Percentiles rank a stretch among this genome's conserved stretches.
phyloP scores from a whole-genome alignment of 2,329 filamentous ascomycete species.

The Cladosporium velox region DNA sequence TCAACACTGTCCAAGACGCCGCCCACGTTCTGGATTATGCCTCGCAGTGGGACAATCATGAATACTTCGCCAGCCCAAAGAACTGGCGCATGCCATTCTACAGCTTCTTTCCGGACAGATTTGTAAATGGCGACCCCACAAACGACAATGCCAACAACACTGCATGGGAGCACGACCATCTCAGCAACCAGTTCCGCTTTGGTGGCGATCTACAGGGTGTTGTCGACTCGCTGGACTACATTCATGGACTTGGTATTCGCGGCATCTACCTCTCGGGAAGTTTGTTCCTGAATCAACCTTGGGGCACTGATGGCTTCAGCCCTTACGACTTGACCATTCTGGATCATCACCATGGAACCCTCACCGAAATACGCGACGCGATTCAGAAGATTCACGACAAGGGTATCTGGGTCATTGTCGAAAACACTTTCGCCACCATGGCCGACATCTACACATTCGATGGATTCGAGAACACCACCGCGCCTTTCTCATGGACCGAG shows the following conservation, averaged over 20 bases:
- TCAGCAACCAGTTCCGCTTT: conserved; percentile 63
- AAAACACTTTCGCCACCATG: conserved; percentile 67
- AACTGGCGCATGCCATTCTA: conserved; percentile 70
- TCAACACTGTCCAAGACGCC: conserved; percentile 62
- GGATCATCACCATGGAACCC: conserved; percentile 64
- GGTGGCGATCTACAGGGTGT: conserved; percentile 63
- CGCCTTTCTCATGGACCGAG: conserved; percentile 58
- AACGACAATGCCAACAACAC: conserved; percentile 66
- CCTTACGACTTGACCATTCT: conserved; percentile 62
- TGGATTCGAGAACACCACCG: conserved; percentile 60
- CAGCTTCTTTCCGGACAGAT: conserved; percentile 64
- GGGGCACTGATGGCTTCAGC: conserved; percentile 62
- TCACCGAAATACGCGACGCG: conserved; percentile 58
- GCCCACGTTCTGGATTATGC: conserved; percentile 59
- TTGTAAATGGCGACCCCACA: conserved; percentile 64
- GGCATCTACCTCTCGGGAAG: conserved; percentile 65
- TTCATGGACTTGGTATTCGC: conserved; percentile 64
- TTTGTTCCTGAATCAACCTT: conserved; percentile 64
- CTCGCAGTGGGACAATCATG: conserved; percentile 56
- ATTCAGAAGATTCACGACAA: conserved; percentile 62
- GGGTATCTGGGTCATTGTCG: conserved; percentile 66
- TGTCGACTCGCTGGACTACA: conserved; percentile 62
- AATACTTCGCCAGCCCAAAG: conserved; percentile 55
- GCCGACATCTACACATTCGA: conserved; percentile 65
- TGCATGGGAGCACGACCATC: conserved; percentile 61